phyloP scores from a whole-genome alignment of 805 yeast genomes.

The Candida ascalaphidarum region DNA sequence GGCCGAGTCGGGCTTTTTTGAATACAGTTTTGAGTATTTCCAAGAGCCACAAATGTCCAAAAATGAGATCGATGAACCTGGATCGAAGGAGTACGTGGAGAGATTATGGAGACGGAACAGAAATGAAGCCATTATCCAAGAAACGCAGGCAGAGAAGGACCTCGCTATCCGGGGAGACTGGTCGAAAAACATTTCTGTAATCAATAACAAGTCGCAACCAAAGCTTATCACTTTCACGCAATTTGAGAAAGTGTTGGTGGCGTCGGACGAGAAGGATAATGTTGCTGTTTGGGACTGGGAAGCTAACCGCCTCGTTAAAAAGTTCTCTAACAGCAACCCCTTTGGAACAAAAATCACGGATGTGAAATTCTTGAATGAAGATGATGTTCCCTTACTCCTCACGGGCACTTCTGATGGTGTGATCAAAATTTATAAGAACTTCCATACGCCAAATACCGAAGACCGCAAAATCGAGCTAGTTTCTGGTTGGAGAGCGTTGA shows the following conservation, averaged over 20 bases:
- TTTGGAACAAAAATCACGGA: constrained; percentile 86
- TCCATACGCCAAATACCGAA: constrained; percentile 36
- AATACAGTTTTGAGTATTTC: constrained; percentile 81
- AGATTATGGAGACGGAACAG: constrained; percentile 85
- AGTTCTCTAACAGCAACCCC: constrained; percentile 79
- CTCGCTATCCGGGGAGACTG: constrained; percentile 80
- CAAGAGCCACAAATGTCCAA: constrained; percentile 93
- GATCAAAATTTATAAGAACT: constrained; percentile 76
- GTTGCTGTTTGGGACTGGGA: constrained; percentile 89
- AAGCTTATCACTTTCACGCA: constrained; percentile 75
- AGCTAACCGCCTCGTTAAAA: constrained; percentile 43
- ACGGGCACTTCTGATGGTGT: constrained; percentile 94
- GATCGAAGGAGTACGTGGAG: constrained; percentile 75
- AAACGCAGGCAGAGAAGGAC: constrained; percentile 85
- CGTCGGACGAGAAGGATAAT: constrained; percentile 77
- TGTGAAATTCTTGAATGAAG: constrained; percentile 80
- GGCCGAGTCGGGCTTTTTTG: constrained; percentile 54
- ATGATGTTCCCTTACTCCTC: constrained; percentile 75
- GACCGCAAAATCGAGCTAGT: constrained; percentile 45
- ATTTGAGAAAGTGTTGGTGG: constrained; percentile 75
- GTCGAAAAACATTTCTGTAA: constrained; percentile 50
- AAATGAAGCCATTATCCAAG: constrained; percentile 77
- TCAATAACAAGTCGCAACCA: constrained; percentile 76
- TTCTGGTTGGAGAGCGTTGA: constrained; percentile 88
- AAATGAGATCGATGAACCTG: constrained; percentile 83